Percentiles rank a stretch among this genome's conserved stretches.
Conservation (phyloP, 257 asterid species). For the Leptodermis oblonga region DNA sequence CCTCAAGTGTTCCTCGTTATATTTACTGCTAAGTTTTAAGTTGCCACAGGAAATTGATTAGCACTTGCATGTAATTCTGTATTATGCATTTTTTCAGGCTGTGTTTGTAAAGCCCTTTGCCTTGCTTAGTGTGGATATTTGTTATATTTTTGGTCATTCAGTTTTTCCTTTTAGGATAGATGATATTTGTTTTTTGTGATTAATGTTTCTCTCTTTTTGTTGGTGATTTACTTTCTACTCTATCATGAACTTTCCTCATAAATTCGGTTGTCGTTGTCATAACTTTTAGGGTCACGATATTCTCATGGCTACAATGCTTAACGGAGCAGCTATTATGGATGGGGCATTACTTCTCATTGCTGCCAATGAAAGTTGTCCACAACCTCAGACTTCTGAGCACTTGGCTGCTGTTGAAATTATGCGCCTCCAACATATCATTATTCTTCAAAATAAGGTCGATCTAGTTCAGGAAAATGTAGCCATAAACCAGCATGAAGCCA, state of each 20-base stretch:
- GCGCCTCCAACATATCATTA: slow-evolving; percentile 89
- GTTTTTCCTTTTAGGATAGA: neutral
- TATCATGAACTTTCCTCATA: neutral
- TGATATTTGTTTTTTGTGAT: neutral
- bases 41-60: neutral
- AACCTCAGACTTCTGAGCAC: slow-evolving; percentile 98
- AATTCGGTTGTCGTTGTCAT: slow-evolving; percentile 7
- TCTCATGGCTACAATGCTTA: slow-evolving; percentile 99
- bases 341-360: slow-evolving; percentile 95
- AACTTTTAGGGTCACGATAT: slow-evolving; percentile 78
- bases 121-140: neutral
- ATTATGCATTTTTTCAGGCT: too few relatives aligned
- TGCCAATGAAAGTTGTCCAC: slow-evolving; percentile 95
- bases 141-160: neutral
- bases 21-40: neutral
- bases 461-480: slow-evolving; percentile 98
- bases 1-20: neutral
- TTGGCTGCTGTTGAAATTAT: slow-evolving; percentile 95
- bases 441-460: slow-evolving; percentile 96
- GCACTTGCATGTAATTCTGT: neutral
- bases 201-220: neutral
- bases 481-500: slow-evolving; percentile 95
- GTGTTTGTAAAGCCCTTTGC: too few relatives aligned
- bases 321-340: slow-evolving; percentile 97
- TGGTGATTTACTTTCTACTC: neutral